Evolutionary conservation across 2,329 filamentous ascomycete genomes (phyloP).

Genomic region (Fusarium staphyleae): DNA sequence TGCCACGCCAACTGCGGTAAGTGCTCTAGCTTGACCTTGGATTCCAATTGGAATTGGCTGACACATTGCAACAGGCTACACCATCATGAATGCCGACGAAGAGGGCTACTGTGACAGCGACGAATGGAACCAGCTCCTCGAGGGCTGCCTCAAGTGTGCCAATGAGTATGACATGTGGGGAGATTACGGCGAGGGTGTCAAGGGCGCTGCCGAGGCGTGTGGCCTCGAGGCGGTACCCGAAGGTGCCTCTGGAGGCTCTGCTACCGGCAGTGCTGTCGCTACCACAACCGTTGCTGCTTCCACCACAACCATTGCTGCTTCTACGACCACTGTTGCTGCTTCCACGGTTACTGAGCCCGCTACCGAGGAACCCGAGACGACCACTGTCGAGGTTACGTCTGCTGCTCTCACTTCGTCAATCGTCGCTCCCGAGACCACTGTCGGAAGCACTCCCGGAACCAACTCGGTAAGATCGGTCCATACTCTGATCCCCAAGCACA

Average conservation of each 20-base stretch:
- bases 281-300: slow-evolving; percentile 15
- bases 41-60: background rate
- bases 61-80: slow-evolving; percentile 35
- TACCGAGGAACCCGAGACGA: slow-evolving; percentile 1
- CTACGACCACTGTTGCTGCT: background rate
- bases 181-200: slow-evolving; percentile 50
- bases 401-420: background rate
- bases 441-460: slow-evolving; percentile 4
- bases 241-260: slow-evolving; percentile 12
- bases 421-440: slow-evolving; percentile 7
- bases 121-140: slow-evolving; percentile 51
- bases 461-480: slow-evolving; percentile 15
- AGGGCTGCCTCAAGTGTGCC: slow-evolving; percentile 55
- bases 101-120: slow-evolving; percentile 45
- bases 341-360: background rate
- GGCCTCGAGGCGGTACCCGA: slow-evolving; percentile 41
- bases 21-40: slow-evolving; percentile 16
- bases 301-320: slow-evolving; percentile 17
- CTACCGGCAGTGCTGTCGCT: slow-evolving; percentile 9
- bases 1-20: slow-evolving; percentile 61
- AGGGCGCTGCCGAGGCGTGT: slow-evolving; percentile 48
- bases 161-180: slow-evolving; percentile 53
- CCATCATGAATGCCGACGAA: slow-evolving; percentile 39
- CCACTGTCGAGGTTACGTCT: slow-evolving; percentile 7
- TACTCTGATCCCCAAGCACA: too few species aligned